phyloP scores from a whole-genome alignment of 352 stramenopile genomes.

The Phytophthora kernoviae region DNA sequence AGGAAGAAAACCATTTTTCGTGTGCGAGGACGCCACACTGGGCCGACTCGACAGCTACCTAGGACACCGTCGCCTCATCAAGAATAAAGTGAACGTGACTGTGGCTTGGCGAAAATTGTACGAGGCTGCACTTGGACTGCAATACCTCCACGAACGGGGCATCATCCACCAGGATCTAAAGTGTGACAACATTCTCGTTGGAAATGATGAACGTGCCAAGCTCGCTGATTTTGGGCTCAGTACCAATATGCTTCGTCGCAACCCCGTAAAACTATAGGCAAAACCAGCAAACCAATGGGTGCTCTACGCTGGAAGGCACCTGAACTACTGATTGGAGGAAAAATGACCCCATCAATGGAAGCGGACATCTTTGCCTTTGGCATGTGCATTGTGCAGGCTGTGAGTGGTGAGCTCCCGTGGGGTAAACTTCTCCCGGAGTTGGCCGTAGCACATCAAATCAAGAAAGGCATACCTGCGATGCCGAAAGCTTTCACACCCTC shows the following conservation, averaged over 20 bases:
- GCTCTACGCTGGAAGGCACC: slow-evolving; percentile 28
- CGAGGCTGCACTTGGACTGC: slow-evolving; percentile 26
- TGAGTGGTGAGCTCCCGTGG: slow-evolving; percentile 18
- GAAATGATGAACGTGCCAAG: slow-evolving; percentile 28
- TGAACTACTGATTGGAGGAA: slow-evolving; percentile 6
- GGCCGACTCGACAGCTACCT: slow-evolving; percentile 25
- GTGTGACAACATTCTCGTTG: slow-evolving; percentile 42
- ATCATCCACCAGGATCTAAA: slow-evolving; percentile 37
- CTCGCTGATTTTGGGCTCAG: slow-evolving; percentile 37
- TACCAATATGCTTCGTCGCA: not conserved
- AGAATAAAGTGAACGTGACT: slow-evolving; percentile 7
- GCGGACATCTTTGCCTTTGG: slow-evolving; percentile 28
- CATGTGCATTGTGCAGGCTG: slow-evolving; percentile 30
- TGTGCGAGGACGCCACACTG: slow-evolving; percentile 24
- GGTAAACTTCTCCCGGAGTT: slow-evolving; percentile 7
- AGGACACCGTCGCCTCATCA: slow-evolving; percentile 1
- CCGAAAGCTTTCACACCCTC: slow-evolving; percentile 17
- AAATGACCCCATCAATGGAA: slow-evolving; percentile 5
- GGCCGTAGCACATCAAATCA: slow-evolving; percentile 8
- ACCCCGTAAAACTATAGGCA: not conserved
- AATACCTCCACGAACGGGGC: slow-evolving; percentile 26
- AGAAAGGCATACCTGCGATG: slow-evolving; percentile 1
- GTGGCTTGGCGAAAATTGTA: slow-evolving; percentile 31
- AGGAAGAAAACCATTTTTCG: slow-evolving; percentile 24
- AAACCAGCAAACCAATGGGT: slow-evolving; percentile 10